Evolutionary conservation across 495 filamentous ascomycete species (phyloP).

Genomic region (Penicillium egyptiacum): DNA sequence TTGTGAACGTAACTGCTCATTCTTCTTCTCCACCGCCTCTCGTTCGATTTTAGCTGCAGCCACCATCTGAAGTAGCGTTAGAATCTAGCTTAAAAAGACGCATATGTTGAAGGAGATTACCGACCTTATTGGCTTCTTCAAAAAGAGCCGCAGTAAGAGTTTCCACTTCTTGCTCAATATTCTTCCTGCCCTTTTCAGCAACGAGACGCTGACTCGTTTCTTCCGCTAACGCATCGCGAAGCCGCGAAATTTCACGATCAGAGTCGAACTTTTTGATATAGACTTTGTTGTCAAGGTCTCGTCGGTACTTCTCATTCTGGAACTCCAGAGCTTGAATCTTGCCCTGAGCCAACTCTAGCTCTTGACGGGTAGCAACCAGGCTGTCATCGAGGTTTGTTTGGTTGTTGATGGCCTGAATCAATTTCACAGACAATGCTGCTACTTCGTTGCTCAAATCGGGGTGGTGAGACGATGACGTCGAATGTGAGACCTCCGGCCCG

Average conservation of each 20-base stretch:
- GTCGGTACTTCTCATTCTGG: slow-evolving; percentile 65
- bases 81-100: slow-evolving; percentile 13
- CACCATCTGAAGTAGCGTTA: slow-evolving; percentile 70
- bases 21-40: slow-evolving; percentile 72
- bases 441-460: slow-evolving; percentile 87
- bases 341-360: slow-evolving; percentile 72
- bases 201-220: slow-evolving; percentile 58
- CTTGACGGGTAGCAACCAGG: slow-evolving; percentile 75
- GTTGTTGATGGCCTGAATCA: slow-evolving; percentile 96
- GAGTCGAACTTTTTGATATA: slow-evolving; percentile 68
- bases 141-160: slow-evolving; percentile 86
- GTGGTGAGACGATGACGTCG: slow-evolving; percentile 53
- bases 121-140: slow-evolving; percentile 87
- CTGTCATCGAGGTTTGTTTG: slow-evolving; percentile 92
- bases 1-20: slow-evolving; percentile 75
- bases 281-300: slow-evolving; percentile 68
- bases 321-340: slow-evolving; percentile 67
- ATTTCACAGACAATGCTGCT: slow-evolving; percentile 85
- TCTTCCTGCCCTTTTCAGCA: slow-evolving; percentile 70
- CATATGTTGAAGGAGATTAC: slow-evolving; percentile 9
- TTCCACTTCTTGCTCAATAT: slow-evolving; percentile 81
- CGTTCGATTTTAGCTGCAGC: slow-evolving; percentile 71
- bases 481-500: slow-evolving; percentile 37
- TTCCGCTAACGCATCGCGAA: slow-evolving; percentile 64
- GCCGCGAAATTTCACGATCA: slow-evolving; percentile 66